Conservation (phyloP, 2,329 filamentous ascomycete genomes). For the Dactylellina cionopaga region DNA sequence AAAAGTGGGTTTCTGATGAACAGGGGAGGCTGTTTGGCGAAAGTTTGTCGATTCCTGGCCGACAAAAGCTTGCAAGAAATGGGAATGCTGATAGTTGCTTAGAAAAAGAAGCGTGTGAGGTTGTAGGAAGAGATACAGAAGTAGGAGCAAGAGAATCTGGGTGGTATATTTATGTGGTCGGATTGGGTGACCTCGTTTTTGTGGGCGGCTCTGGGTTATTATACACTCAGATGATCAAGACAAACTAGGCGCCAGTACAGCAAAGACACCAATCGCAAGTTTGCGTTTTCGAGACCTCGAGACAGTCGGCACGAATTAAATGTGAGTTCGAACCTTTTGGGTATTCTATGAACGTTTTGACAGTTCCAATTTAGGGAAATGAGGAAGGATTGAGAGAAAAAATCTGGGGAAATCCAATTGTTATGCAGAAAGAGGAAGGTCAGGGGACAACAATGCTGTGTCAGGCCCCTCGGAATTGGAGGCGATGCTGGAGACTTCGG, state of each 20-base stretch:
- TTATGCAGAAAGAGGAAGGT: slow-evolving; percentile 47
- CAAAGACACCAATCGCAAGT: slow-evolving; percentile 32
- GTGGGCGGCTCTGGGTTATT: slow-evolving; percentile 9
- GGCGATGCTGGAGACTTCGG: slow-evolving; percentile 28
- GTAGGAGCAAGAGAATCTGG: neutral
- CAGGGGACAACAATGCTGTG: slow-evolving; percentile 30
- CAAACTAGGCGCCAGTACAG: slow-evolving; percentile 42
- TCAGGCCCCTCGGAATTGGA: slow-evolving; percentile 32
- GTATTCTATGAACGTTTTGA: slow-evolving; percentile 16
- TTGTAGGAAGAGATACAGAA: neutral
- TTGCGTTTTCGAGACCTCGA: slow-evolving; percentile 35
- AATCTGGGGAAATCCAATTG: slow-evolving; percentile 49
- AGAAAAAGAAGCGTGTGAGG: neutral
- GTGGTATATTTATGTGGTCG: neutral
- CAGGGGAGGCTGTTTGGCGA: neutral
- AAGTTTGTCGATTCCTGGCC: neutral
- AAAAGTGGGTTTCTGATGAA: neutral
- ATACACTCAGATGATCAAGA: slow-evolving; percentile 1
- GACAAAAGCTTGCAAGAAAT: neutral
- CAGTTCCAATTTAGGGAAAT: slow-evolving; percentile 35
- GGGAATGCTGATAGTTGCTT: neutral
- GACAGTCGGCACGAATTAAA: slow-evolving; percentile 25
- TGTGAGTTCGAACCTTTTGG: slow-evolving; percentile 18
- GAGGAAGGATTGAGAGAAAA: slow-evolving; percentile 14
- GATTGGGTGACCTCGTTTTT: slow-evolving; percentile 4